A percentile compares a stretch with the other conserved stretches of the same genome.
phyloP scores from a whole-genome alignment of 192 early-diverging fungal genomes.

The Coemansia sp. region DNA sequence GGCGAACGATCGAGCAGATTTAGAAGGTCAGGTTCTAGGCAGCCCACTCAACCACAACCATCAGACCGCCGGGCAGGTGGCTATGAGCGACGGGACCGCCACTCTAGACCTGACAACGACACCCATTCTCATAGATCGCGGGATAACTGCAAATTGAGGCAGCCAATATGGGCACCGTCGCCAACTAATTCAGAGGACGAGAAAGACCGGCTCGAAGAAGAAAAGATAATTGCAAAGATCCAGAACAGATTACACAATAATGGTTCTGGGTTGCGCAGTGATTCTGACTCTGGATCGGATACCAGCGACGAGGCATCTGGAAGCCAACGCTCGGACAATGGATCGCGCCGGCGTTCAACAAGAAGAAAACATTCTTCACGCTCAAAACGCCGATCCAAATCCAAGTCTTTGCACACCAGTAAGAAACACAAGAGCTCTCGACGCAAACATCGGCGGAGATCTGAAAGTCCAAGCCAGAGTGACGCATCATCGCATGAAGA shows the following conservation, averaged over 20 bases:
- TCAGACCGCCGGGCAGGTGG: not conserved
- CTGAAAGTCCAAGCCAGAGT: not conserved
- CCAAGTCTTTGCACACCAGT: conserved; percentile 9
- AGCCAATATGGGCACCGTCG: conserved; percentile 60
- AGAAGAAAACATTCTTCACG: not conserved
- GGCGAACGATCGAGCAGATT: not conserved
- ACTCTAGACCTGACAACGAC: not conserved
- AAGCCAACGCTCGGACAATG: not conserved
- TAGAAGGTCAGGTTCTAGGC: not conserved
- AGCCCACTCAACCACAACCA: not conserved
- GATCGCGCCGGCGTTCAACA: conserved; percentile 1
- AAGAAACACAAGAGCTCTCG: conserved; percentile 5
- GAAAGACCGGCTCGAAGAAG: conserved; percentile 32
- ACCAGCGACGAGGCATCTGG: not conserved
- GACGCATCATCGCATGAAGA: conserved; percentile 1
- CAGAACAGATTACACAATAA: conserved; percentile 21
- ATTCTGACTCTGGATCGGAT: not conserved
- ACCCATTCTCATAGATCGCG: conserved; percentile 1
- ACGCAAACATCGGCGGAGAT: not conserved
- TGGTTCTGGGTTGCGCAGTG: conserved; percentile 2
- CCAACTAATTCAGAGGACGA: conserved; percentile 58
- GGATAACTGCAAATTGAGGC: conserved; percentile 39
- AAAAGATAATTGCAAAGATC: conserved; percentile 26
- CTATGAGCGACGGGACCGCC: not conserved
- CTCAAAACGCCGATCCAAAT: not conserved